Evolutionary conservation across 2,329 filamentous ascomycete species (phyloP), one percentile per base, ranked within the genome.

Genomic region (Lecanosticta acicola): DNA sequence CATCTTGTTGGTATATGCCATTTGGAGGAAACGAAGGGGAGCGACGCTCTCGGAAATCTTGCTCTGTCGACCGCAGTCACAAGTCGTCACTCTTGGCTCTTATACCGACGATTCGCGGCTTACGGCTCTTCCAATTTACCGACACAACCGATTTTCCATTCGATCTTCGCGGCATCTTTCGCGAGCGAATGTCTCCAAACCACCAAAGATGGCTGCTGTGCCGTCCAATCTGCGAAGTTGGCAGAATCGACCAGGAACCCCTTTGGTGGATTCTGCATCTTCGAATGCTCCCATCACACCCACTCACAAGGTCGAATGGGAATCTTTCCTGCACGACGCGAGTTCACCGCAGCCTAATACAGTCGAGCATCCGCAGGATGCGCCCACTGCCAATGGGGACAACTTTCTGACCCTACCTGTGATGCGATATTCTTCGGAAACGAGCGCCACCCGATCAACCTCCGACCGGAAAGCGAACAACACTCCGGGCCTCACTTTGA

Each of bases 61-160:
- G 11, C 49, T 41, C 39, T 58, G 57, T 41, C 43, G 54, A 26
- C 46, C 51, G 13, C 51, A 42, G 9, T 43, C 58, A 3, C 38
- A 46, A 32, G 55, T 49, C 9, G 50, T 55, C 24, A 38, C 54
- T 7, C 34, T 57, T 14, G 46, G 43, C 16, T 39, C 49, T 3
- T 29, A 20, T 8, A 9, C 35, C 9, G 35, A 35, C n/a, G 35
- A 49, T 11, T 46, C 46, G 8, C 32, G 44, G 17, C 32, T 53
- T 1, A 54, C 55, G 14, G 50, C 52, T 7, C 40, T 59, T 20
- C 59, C 59, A 1, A 59, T 59, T 13, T 57, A 58, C 32, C 56
- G 51, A 32, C 50, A 59, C n/a, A 34, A 53, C 3, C 46, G 53
- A 26, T 55, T 54, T 39, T 58, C 59, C 2, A 46, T 60, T 20